These are phyloP conservation scores for Porpolomopsis calyptriformis DNA, from an alignment of 768 basidiomycete genomes.

Conservation along the genomic window DNA sequence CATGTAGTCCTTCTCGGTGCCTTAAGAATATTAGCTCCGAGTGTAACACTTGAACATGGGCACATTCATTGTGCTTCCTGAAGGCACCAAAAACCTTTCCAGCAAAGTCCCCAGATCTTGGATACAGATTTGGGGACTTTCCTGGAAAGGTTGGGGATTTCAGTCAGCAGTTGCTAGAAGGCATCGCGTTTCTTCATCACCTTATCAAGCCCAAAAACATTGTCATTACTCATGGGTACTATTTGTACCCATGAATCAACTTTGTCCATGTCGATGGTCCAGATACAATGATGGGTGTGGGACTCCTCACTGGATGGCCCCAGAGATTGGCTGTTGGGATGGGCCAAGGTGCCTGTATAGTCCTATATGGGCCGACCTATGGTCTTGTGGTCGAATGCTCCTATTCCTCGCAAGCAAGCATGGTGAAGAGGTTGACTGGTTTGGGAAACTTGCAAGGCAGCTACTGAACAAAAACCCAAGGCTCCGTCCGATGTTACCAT, in stretches of 20 bases:
- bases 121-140: constrained; percentile 2
- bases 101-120: constrained; percentile 1
- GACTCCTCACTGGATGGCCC: constrained; percentile 8
- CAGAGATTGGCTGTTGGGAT: constrained; percentile 4
- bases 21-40: too few species aligned
- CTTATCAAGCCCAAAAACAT: constrained; percentile 82
- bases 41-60: not conserved
- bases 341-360: constrained; percentile 1
- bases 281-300: constrained; percentile 4
- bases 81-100: too few species aligned
- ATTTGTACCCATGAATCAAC: constrained; percentile 52
- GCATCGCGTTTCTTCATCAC: constrained; percentile 46
- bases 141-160: constrained; percentile 2
- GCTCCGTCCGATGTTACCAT: constrained; percentile 6
- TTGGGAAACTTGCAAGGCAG: constrained; percentile 2
- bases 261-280: constrained; percentile 6
- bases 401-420: constrained; percentile 3
- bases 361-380: constrained; percentile 9
- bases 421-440: not conserved
- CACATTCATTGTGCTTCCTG: constrained; percentile 1
- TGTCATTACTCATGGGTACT: constrained; percentile 58
- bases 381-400: constrained; percentile 8
- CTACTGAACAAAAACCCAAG: constrained; percentile 3
- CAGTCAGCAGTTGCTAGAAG: constrained; percentile 1
- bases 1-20: too few species aligned